Conservation (phyloP, 768 basidiomycete genomes). For the Paxillus ammoniavirescens region DNA sequence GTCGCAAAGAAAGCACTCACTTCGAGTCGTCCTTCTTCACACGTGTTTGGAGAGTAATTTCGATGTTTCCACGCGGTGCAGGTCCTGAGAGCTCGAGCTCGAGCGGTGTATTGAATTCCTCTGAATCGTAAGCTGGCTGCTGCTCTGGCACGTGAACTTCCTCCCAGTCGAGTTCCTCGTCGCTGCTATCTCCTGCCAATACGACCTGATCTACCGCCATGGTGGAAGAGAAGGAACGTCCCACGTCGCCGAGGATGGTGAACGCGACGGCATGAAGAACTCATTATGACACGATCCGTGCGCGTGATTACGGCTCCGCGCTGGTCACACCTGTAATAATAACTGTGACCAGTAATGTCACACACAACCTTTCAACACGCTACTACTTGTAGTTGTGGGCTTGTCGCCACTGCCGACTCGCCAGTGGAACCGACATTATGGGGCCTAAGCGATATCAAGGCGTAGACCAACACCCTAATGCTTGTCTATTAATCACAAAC, state of each 20-base stretch:
- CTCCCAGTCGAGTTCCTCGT: slow-evolving; percentile 81
- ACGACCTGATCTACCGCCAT: slow-evolving; percentile 19
- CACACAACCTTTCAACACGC: background rate
- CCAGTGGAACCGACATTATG: background rate
- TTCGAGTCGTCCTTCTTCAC: slow-evolving; percentile 40
- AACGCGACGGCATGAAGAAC: slow-evolving; percentile 5
- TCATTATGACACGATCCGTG: background rate
- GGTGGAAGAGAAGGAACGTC: background rate
- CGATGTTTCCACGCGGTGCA: slow-evolving; percentile 50
- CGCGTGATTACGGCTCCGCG: slow-evolving; percentile 15
- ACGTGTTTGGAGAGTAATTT: slow-evolving; percentile 65
- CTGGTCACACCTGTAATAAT: slow-evolving; percentile 22
- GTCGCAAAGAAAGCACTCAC: slow-evolving; percentile 36
- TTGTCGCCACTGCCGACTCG: too few species aligned
- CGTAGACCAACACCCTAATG: too few species aligned
- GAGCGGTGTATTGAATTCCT: slow-evolving; percentile 15
- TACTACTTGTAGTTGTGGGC: too few species aligned
- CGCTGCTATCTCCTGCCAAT: slow-evolving; percentile 34
- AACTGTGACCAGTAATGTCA: background rate
- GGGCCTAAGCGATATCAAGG: background rate
- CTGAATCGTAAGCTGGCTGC: background rate
- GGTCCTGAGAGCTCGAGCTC: slow-evolving; percentile 26
- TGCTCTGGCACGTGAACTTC: slow-evolving; percentile 61
- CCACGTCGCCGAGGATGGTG: slow-evolving; percentile 6
- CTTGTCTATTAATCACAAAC: too few species aligned